phyloP scores from a whole-genome alignment of 768 basidiomycete species.

The Udeniomyces megalosporus region DNA sequence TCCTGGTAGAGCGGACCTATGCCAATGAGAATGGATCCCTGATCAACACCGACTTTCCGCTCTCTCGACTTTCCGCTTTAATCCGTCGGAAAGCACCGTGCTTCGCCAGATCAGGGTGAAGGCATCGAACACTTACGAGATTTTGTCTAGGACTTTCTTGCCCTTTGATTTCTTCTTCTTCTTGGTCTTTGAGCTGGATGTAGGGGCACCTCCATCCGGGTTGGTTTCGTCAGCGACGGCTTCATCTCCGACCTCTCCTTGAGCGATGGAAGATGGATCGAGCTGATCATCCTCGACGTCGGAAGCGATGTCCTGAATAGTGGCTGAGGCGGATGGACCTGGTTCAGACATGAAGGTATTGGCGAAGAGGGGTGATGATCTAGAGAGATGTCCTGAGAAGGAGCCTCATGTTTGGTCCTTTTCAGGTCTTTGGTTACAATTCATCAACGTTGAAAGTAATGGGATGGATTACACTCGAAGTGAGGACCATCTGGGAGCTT shows the following conservation, averaged over 20 bases:
- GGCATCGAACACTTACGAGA: conserved; percentile 24
- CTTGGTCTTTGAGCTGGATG: conserved; percentile 46
- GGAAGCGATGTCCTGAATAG: no score
- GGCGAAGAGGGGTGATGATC: no score
- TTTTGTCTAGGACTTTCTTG: conserved; percentile 33
- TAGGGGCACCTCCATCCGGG: conserved; percentile 1
- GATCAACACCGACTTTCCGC: background rate
- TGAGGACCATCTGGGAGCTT: no score
- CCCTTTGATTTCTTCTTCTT: conserved; percentile 71
- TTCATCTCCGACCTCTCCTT: conserved; percentile 15
- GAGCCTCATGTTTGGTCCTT: no score
- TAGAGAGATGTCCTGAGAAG: no score
- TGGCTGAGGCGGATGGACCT: no score
- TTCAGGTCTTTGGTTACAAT: no score
- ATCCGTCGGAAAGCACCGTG: background rate
- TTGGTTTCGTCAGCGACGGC: conserved; percentile 17
- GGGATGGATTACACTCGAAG: no score
- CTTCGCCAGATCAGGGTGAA: no score
- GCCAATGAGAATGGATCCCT: conserved; percentile 1
- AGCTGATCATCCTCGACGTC: no score
- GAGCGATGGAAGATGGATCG: background rate
- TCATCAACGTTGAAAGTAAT: no score
- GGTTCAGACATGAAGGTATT: no score
- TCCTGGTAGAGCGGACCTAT: conserved; percentile 17
- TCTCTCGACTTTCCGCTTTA: background rate